Base-by-base conservation (phyloP, 106 monocot species). In the Dioscorea zingiberensis region DNA sequence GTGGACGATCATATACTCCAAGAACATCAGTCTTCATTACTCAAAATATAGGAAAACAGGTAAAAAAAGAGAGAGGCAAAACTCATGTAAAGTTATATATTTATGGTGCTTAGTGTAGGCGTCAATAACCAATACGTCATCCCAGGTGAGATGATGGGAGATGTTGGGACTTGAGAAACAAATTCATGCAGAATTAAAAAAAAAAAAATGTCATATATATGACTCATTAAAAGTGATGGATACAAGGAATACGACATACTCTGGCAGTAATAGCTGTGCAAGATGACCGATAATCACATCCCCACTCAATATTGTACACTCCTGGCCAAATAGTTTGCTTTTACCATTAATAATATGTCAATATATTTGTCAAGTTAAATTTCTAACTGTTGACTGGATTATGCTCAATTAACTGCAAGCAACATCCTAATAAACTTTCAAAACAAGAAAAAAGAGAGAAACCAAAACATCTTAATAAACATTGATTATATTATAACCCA, bases 241-340 rank as follows among this genome's bases (percentile, higher is more conserved):
- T 97, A 97, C 92, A 63, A 97, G 92, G 72, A 92, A 97, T 28
- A 97, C 88, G 62, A 92, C 88, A 67, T 97, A 97, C 55, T 92
- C 75, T 22, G 97, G 97, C 63, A 48, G 65, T 38, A 97, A 44
- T 17, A 60, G 66, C 54, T 92, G 62, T 25, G 97, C 85, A 75
- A 97, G 88, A 79, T 97, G 86, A 47, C 97, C 81, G 60, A 97
- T 97, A 67, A 97, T 92, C 18, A 86, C 79, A 82, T 92, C 97
- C 59, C 97, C 97, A 66, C 97, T 92, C 65, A 97, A 67, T 71
- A 97, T 97, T 7, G 91, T 89, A 47, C 97, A 97, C 44, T 63
- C 97, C 97, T 97, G 81, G 21, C 56, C 53, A 85, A 53, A 44
- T 57, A 51, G 68, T 45, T 70, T 32, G 44, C 59, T 19, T 59